Evolutionary conservation across 352 stramenopile genomes (phyloP), one percentile per base, ranked within the genome.

Genomic region (Globisporangium ultimum): DNA sequence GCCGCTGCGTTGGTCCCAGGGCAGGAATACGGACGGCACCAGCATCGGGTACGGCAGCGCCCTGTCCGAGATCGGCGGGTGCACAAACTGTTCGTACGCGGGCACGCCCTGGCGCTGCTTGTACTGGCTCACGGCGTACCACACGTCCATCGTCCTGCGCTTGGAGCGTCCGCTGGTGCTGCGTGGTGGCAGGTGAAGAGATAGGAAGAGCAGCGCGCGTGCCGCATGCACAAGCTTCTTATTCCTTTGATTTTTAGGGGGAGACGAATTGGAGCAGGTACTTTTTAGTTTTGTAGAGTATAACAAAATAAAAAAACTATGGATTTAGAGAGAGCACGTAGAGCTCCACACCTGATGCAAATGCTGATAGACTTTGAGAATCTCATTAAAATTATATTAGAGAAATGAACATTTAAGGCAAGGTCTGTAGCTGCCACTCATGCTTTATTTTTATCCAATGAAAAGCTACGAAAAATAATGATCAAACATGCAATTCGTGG

Each of bases 121-220:
- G 60, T 73, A 90, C 66, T 90, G 78, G 53, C 58, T 78, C 53
- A 77, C 75, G 20, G 80, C 81, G 61, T 74, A 79, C 70, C 81
- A 84, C 43, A 93, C 84, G 69, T 93, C 84, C 81, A 93, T 93
- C 17, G 40, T 45, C 17, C 41, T 61, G 40, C 40, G 40, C 17
- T n/a, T 45, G 3, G 40, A 45, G 40, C 40, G 40, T 45, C 13
- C 10, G 40, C 17, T 15, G 3, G 3, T 43, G 40, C 48, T 53
- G 57, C 17, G 22, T 47, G 17, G 24, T 47, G 47, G 32, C 40
- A 2, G 20, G 22, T 22, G 48, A 2, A n/a, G 12, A 45, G 12
- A 8, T 3, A 45, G 40, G 17, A 15, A 45, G 40, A 45, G 40
- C 12, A 10, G 40, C 40, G 40, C 40, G 13, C 40, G 40, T 36